These are phyloP conservation scores for Fusarium longipes DNA, from an alignment of 2,329 filamentous ascomycete genomes.

Conservation along the genomic window DNA sequence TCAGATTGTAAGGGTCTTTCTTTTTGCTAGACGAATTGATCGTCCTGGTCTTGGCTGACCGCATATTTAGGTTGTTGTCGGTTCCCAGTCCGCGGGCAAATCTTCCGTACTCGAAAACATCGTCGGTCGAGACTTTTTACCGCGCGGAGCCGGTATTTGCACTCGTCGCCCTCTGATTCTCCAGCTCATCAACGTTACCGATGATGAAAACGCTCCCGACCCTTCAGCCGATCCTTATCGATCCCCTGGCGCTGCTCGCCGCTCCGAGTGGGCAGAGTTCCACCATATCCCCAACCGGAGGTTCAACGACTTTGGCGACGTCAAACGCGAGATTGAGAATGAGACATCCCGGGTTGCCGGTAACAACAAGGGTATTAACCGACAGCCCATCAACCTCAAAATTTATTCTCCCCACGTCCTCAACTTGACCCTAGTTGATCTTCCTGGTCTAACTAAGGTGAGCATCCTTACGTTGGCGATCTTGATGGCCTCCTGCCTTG, in stretches of 20 bases:
- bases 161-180: constrained; percentile 94
- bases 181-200: constrained; percentile 96
- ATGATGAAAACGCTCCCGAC: constrained; percentile 75
- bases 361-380: constrained; percentile 98
- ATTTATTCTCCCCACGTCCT: constrained; percentile 98
- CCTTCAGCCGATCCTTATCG: constrained; percentile 78
- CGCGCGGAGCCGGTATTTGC: constrained; percentile 95
- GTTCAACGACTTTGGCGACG: constrained; percentile 91
- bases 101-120: constrained; percentile 99
- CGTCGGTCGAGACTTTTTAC: constrained; percentile 95
- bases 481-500: constrained; percentile 22
- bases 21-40: constrained; percentile 25
- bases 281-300: constrained; percentile 91
- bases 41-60: constrained; percentile 30
- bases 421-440: constrained; percentile 94
- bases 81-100: constrained; percentile 97
- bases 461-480: constrained; percentile 35
- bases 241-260: constrained; percentile 75
- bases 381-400: constrained; percentile 97
- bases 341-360: constrained; percentile 93
- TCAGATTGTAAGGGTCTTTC: constrained; percentile 86
- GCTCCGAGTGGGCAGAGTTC: constrained; percentile 90
- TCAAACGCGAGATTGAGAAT: constrained; percentile 96
- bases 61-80: constrained; percentile 84
- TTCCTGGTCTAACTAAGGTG: constrained; percentile 95